Percentiles rank a stretch among this genome's conserved stretches.
phyloP scores from a whole-genome alignment of 371 early-diverging fungal genomes.

The Batkoa obscura region DNA sequence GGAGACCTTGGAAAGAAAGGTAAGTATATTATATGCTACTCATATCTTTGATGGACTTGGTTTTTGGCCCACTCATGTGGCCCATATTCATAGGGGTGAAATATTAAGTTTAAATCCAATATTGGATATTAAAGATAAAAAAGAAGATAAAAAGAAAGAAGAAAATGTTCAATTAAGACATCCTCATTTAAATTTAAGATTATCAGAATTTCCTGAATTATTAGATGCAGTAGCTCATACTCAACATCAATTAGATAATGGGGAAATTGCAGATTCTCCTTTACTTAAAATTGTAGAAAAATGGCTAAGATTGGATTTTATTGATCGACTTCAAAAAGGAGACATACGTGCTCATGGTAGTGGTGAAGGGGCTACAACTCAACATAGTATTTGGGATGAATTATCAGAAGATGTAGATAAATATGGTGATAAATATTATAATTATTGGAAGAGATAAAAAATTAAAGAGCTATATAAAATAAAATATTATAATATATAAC shows the following conservation, averaged over 20 bases:
- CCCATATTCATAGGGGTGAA: constrained; percentile 42
- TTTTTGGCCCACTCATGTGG: constrained; percentile 52
- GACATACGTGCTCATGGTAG: not conserved
- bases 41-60: constrained; percentile 45
- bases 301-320: constrained; percentile 30
- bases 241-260: constrained; percentile 9
- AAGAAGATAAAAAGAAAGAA: not conserved
- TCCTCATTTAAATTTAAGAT: not conserved
- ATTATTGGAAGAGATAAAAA: constrained; percentile 25
- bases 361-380: constrained; percentile 8
- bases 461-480: no score
- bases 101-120: constrained; percentile 18
- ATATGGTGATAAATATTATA: constrained; percentile 46
- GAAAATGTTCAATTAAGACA: not conserved
- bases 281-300: constrained; percentile 34
- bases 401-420: constrained; percentile 49
- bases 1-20: constrained; percentile 39
- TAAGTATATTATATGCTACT: constrained; percentile 51
- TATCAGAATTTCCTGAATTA: constrained; percentile 21
- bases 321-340: not conserved
- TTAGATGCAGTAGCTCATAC: constrained; percentile 17
- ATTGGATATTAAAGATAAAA: constrained; percentile 6
- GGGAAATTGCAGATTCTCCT: constrained; percentile 29
- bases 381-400: constrained; percentile 43
- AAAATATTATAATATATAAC: no score